A percentile compares a stretch with the other conserved stretches of the same genome.
phyloP scores from a whole-genome alignment of 2,329 filamentous ascomycete species.

The Cladosporium sp. region DNA sequence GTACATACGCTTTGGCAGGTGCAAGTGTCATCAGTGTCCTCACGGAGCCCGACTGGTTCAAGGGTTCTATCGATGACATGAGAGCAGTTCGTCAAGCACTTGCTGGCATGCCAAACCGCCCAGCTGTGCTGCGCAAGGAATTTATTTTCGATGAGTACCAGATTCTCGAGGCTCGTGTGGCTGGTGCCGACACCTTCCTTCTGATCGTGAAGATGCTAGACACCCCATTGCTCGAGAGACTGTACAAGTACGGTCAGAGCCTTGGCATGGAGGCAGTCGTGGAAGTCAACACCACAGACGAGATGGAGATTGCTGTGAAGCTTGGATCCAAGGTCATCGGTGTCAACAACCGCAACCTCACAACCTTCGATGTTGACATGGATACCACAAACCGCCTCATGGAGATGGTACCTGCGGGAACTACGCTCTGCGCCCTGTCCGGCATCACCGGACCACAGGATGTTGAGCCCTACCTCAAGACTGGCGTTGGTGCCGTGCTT shows the following conservation, averaged over 20 bases:
- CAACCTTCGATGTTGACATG: slow-evolving; percentile 95
- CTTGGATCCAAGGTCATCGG: slow-evolving; percentile 90
- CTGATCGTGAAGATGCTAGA: slow-evolving; percentile 99
- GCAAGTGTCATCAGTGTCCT: slow-evolving; percentile 98
- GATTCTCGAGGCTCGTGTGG: slow-evolving; percentile 88
- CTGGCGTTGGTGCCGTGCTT: slow-evolving; percentile 88
- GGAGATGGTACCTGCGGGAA: slow-evolving; percentile 79
- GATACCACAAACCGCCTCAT: slow-evolving; percentile 74
- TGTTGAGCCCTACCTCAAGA: slow-evolving; percentile 81
- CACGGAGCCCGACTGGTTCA: slow-evolving; percentile 98
- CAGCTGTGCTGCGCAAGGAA: slow-evolving; percentile 90
- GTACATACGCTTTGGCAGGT: slow-evolving; percentile 87
- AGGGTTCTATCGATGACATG: slow-evolving; percentile 93
- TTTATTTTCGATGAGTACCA: slow-evolving; percentile 99
- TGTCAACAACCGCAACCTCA: slow-evolving; percentile 95
- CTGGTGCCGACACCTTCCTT: slow-evolving; percentile 90
- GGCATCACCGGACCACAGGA: slow-evolving; percentile 89
- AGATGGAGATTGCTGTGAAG: slow-evolving; percentile 85
- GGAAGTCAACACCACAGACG: slow-evolving; percentile 90
- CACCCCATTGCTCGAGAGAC: slow-evolving; percentile 66
- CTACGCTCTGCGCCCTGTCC: slow-evolving; percentile 89
- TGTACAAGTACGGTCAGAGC: slow-evolving; percentile 86
- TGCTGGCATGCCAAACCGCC: slow-evolving; percentile 88
- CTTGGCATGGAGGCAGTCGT: slow-evolving; percentile 97
- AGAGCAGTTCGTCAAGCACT: slow-evolving; percentile 83